Conservation (phyloP, 352 stramenopile species). For the Globisporangium acanthophoron region DNA sequence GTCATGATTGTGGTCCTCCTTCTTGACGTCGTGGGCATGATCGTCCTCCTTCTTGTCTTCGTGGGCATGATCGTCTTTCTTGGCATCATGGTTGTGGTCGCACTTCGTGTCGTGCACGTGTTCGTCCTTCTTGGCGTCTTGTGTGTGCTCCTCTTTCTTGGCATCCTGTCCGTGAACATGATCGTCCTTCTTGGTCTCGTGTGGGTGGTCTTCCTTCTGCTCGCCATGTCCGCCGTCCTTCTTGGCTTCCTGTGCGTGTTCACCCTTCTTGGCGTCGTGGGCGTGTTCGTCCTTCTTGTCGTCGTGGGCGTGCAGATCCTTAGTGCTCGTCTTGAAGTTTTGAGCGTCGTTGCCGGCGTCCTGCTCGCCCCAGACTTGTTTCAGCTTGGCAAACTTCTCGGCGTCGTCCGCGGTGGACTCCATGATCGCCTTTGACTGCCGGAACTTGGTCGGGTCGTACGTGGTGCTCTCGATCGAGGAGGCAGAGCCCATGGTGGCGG, state of each 20-base stretch:
- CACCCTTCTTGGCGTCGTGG: constrained; percentile 1
- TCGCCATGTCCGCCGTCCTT: not conserved
- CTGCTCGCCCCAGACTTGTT: constrained; percentile 46
- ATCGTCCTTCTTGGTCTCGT: constrained; percentile 7
- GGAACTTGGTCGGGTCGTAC: constrained; percentile 63
- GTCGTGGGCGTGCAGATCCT: constrained; percentile 21
- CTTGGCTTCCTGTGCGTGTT: not conserved
- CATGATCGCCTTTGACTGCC: constrained; percentile 65
- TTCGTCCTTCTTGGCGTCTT: not conserved
- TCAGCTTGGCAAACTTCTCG: constrained; percentile 70
- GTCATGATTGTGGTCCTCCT: not conserved
- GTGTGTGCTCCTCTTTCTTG: constrained; percentile 1
- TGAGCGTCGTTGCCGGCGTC: constrained; percentile 9
- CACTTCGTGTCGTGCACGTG: not conserved
- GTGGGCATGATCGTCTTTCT: not conserved
- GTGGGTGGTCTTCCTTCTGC: constrained; percentile 6
- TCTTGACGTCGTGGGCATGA: not conserved
- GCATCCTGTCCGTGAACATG: not conserved
- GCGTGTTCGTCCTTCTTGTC: constrained; percentile 4
- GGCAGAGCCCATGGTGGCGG: constrained; percentile 37
- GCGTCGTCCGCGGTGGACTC: constrained; percentile 48
- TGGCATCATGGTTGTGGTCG: not conserved
- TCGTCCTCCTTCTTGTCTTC: not conserved
- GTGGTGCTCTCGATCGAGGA: constrained; percentile 48
- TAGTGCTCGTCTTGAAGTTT: constrained; percentile 29